Conservation (phyloP, 345 rosid genomes). For the Eucalyptus marginata region DNA sequence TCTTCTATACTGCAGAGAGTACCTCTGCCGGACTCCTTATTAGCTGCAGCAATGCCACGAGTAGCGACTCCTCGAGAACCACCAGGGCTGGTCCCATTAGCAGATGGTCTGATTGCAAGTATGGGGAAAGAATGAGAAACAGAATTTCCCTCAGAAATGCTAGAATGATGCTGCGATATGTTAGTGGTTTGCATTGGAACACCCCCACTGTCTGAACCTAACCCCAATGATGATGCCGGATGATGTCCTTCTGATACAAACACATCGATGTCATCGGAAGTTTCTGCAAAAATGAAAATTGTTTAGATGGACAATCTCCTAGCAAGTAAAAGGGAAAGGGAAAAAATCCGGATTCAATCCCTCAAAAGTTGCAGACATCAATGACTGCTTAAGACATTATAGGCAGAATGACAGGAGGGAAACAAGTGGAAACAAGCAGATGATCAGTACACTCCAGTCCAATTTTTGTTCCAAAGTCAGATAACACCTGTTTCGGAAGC, state of each 20-base stretch:
- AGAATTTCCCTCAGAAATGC: background rate
- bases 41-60: background rate
- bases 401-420: background rate
- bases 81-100: background rate
- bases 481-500: background rate
- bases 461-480: background rate
- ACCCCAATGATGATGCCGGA: conserved; percentile 12
- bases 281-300: background rate
- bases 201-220: conserved; percentile 1
- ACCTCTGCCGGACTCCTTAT: background rate
- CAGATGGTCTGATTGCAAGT: conserved; percentile 7
- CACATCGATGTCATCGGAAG: background rate
- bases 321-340: background rate
- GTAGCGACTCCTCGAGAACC: background rate
- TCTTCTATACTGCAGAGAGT: conserved; percentile 10
- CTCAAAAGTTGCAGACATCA: background rate
- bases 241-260: conserved; percentile 15
- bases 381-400: background rate
- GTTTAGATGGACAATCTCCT: conserved; percentile 7
- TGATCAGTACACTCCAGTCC: background rate
- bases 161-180: conserved; percentile 1
- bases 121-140: conserved; percentile 8
- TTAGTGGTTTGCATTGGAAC: conserved; percentile 7
- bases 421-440: background rate
- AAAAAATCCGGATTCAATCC: background rate